Evolutionary conservation across 208 protist genomes (phyloP), one percentile per base, ranked within the genome.

Genomic region (Acanthamoeba lugdunensis): DNA sequence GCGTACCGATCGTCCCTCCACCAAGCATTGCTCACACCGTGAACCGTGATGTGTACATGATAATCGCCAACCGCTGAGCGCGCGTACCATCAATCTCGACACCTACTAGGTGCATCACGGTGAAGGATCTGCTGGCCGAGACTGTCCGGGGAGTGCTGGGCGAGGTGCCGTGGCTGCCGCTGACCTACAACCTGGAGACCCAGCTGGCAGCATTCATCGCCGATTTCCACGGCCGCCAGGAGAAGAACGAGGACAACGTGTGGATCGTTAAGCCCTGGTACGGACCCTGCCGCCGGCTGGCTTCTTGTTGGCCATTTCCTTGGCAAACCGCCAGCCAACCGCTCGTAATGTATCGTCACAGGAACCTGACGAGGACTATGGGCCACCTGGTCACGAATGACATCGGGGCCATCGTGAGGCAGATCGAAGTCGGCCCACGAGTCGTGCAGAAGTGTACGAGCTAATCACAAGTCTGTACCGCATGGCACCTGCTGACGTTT

Each of bases 191-290:
- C 41, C 58, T 95, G 88, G 67, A 81, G 21, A 94, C 63, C 8
- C 58, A 95, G 33, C 37, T 94, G 25, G 37, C 93, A 4, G 71
- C 48, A 63, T 95, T 95, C 54, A 85, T 95, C 65, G 89, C 63
- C 50, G 77, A 95, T n/a, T 95, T 89, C 58, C 45, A 85, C 71
- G 41, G 73, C 23, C 87, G 90, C 50, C 58, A 95, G 45, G 58
- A 92, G 63, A 85, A 28, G 50, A 71, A 69, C 3, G 50, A 88
- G 11, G 58, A 84, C 61, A 95, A 95, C 93, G 45, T 79, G 48
- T 95, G 94, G 94, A 95, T 95, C 37, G 65, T 95, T 50, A 95
- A 95, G 28, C 94, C 94, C 37, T 95, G 56, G 81, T 79, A n/a
- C 37, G 28, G 18, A 23, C 33, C 37, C 3, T 45, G 13, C 48